Conservation (phyloP, 768 basidiomycete genomes). For the Mycena sanguinolenta region DNA sequence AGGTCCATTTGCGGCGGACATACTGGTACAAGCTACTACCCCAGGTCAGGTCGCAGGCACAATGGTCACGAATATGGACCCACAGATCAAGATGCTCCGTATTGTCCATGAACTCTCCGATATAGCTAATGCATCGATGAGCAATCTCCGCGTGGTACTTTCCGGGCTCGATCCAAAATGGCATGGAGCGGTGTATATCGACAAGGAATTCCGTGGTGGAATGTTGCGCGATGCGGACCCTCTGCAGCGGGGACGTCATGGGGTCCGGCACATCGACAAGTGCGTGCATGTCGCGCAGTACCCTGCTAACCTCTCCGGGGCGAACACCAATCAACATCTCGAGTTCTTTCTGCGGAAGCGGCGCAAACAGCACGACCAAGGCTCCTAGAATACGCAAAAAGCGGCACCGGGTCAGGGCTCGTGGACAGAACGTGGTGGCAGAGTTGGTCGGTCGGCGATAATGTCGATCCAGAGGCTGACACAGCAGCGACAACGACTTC, state of each 20-base stretch:
- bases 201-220: constrained; percentile 30
- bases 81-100: constrained; percentile 30
- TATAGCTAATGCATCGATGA: constrained; percentile 31
- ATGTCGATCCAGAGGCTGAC: not conserved
- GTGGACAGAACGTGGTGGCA: constrained; percentile 32
- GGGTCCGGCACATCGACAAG: constrained; percentile 31
- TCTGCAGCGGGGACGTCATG: constrained; percentile 1
- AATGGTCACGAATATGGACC: constrained; percentile 2
- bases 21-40: constrained; percentile 29
- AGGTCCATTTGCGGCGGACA: constrained; percentile 25
- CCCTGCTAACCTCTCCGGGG: constrained; percentile 1
- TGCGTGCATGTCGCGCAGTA: constrained; percentile 20
- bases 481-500: constrained; percentile 31
- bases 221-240: constrained; percentile 21
- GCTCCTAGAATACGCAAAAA: constrained; percentile 26
- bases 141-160: constrained; percentile 28
- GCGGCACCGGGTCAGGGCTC: constrained; percentile 10
- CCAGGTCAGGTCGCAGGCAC: not conserved
- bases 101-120: constrained; percentile 22
- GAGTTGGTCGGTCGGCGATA: constrained; percentile 29
- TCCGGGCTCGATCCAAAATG: constrained; percentile 26
- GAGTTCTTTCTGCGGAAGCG: constrained; percentile 21
- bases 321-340: constrained; percentile 16
- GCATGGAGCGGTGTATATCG: constrained; percentile 22
- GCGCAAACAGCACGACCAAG: constrained; percentile 13